These are phyloP conservation scores for Pleurotus ostreatus DNA, from an alignment of 768 basidiomycete species.

Conservation along the genomic window DNA sequence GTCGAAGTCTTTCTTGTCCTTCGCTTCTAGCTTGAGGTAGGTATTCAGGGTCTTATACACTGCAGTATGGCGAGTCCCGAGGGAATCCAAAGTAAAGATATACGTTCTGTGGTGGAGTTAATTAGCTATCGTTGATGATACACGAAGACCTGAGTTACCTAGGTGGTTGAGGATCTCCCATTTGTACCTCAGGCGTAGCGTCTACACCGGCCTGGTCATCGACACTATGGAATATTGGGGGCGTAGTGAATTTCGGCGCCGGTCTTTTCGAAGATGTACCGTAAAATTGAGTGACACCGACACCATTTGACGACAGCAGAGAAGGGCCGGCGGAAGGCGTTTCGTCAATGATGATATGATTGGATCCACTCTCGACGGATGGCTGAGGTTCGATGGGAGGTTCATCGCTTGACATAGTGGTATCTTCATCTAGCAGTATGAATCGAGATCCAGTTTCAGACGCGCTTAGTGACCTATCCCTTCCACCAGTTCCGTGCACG, in stretches of 20 bases:
- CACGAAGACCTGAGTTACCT: not conserved
- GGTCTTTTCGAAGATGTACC: not conserved
- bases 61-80: slow-evolving; percentile 67
- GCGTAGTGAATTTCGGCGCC: not conserved
- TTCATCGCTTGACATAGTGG: not conserved
- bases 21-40: slow-evolving; percentile 78
- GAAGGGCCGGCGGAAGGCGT: not conserved
- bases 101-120: slow-evolving; percentile 46
- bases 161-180: not conserved
- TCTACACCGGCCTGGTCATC: not conserved
- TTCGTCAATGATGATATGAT: not conserved
- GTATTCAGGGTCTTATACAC: slow-evolving; percentile 54
- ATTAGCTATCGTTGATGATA: not conserved
- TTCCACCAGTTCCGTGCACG: not conserved
- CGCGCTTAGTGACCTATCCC: not conserved
- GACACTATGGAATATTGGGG: not conserved
- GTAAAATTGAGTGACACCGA: not conserved
- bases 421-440: not conserved
- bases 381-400: not conserved
- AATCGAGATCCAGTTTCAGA: not conserved
- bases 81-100: slow-evolving; percentile 88
- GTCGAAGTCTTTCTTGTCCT: slow-evolving; percentile 54
- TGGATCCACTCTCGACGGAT: not conserved
- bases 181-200: not conserved
- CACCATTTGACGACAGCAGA: not conserved